Conservation (phyloP, 164 flowering plant species). For the Piper betle region DNA sequence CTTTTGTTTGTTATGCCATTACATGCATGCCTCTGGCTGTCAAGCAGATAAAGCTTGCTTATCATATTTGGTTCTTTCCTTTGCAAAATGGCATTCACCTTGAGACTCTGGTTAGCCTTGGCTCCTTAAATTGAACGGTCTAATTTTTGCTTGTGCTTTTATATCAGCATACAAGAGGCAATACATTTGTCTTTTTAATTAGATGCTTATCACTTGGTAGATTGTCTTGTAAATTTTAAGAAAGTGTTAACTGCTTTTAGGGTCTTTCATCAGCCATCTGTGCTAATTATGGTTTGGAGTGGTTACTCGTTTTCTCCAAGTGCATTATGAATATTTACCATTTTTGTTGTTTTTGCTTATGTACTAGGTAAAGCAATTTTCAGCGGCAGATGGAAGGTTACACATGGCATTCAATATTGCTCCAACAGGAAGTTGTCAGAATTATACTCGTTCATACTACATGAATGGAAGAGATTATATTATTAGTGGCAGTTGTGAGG, state of each 20-base stretch:
- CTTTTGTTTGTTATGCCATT: neutral
- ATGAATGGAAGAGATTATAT: conserved; percentile 84
- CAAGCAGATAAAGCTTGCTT: neutral
- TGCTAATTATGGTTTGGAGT: neutral
- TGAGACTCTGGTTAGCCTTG: neutral
- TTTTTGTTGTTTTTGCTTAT: neutral
- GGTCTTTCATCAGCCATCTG: neutral
- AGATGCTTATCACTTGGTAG: too few species aligned
- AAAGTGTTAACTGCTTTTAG: neutral
- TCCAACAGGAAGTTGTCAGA: conserved; percentile 67
- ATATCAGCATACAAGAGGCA: too few species aligned
- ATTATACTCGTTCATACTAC: conserved; percentile 87
- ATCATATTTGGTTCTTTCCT: neutral
- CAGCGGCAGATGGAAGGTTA: conserved; percentile 72
- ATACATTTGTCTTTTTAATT: too few species aligned
- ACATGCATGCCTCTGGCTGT: neutral
- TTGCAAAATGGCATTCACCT: neutral
- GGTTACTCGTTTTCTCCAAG: neutral
- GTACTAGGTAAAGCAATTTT: conserved; percentile 66
- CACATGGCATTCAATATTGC: conserved; percentile 58
- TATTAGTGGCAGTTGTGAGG: conserved; percentile 80
- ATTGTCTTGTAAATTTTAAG: too few species aligned
- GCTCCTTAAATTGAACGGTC: neutral
- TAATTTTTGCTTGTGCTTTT: too few species aligned
- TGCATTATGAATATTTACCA: neutral